These are phyloP conservation scores for Gossypium schwendimanii DNA, from an alignment of 441 rosid species.

Conservation along the genomic window DNA sequence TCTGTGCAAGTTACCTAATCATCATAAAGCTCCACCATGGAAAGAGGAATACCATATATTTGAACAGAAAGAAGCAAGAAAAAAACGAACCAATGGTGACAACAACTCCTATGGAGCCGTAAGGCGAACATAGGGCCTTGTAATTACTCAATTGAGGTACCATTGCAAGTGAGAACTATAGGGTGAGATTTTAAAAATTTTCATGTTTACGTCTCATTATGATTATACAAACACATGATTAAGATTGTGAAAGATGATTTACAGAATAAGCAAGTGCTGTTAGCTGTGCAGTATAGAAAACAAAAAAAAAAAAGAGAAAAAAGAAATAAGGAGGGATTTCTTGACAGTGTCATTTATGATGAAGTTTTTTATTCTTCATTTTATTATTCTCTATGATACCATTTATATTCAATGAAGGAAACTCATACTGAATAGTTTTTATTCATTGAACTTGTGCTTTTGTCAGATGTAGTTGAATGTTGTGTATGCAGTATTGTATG, in stretches of 20 bases:
- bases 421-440: background rate
- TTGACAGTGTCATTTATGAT: background rate
- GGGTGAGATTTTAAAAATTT: slow-evolving; percentile 21
- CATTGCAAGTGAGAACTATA: slow-evolving; percentile 27
- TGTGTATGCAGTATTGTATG: no score
- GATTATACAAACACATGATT: slow-evolving; percentile 40
- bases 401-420: background rate
- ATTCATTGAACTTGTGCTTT: background rate
- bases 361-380: background rate
- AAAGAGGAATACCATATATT: slow-evolving; percentile 17
- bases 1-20: slow-evolving; percentile 26
- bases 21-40: slow-evolving; percentile 29
- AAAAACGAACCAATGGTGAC: slow-evolving; percentile 16
- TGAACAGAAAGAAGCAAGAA: slow-evolving; percentile 40
- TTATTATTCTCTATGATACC: background rate
- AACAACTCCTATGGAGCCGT: slow-evolving; percentile 19
- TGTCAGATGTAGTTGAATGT: background rate
- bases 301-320: slow-evolving; percentile 12
- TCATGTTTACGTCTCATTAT: slow-evolving; percentile 26
- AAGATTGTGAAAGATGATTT: slow-evolving; percentile 65
- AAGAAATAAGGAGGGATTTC: background rate
- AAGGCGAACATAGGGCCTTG: slow-evolving; percentile 28
- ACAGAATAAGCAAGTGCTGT: slow-evolving; percentile 40
- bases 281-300: slow-evolving; percentile 18
- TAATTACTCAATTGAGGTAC: slow-evolving; percentile 32